These are phyloP conservation scores for Sapria himalayana DNA, from an alignment of 345 rosid species.

Conservation along the genomic window DNA sequence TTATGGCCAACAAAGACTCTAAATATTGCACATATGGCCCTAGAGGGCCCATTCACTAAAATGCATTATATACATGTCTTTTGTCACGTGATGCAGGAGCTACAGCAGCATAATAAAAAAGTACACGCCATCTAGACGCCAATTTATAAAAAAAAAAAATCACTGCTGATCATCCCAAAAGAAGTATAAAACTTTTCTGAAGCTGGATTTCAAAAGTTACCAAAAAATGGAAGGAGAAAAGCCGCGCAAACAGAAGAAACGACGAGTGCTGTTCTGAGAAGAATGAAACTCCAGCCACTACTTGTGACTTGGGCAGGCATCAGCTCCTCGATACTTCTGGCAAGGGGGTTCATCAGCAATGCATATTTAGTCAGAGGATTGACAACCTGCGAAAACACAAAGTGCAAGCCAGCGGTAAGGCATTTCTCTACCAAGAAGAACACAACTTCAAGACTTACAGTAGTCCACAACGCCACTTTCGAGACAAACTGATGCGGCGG, in stretches of 20 bases:
- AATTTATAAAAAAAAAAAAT: background rate
- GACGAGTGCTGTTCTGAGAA: slow-evolving; percentile 57
- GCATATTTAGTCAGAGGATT: slow-evolving; percentile 89
- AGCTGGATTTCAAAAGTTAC: slow-evolving; percentile 16
- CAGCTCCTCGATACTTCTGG: slow-evolving; percentile 79
- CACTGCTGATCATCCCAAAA: background rate
- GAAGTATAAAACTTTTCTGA: background rate
- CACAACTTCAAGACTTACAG: slow-evolving; percentile 24
- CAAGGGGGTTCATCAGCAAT: slow-evolving; percentile 66
- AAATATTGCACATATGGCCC: too few species aligned
- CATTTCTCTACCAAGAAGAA: background rate
- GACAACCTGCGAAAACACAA: slow-evolving; percentile 34
- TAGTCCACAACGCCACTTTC: slow-evolving; percentile 64
- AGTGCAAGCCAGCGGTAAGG: slow-evolving; percentile 4
- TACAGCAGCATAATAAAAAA: too few species aligned
- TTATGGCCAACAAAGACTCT: too few species aligned
- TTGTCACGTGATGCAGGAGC: too few species aligned
- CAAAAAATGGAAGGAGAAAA: slow-evolving; percentile 69
- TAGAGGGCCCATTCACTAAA: too few species aligned
- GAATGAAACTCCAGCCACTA: slow-evolving; percentile 34
- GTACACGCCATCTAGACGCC: too few species aligned
- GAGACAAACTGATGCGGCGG: slow-evolving; percentile 38
- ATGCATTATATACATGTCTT: too few species aligned
- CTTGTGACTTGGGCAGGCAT: slow-evolving; percentile 33
- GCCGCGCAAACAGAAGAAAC: slow-evolving; percentile 64